Evolutionary conservation across 768 basidiomycete species (phyloP), one percentile per base, ranked within the genome.

Genomic region (Lactarius tabidus): DNA sequence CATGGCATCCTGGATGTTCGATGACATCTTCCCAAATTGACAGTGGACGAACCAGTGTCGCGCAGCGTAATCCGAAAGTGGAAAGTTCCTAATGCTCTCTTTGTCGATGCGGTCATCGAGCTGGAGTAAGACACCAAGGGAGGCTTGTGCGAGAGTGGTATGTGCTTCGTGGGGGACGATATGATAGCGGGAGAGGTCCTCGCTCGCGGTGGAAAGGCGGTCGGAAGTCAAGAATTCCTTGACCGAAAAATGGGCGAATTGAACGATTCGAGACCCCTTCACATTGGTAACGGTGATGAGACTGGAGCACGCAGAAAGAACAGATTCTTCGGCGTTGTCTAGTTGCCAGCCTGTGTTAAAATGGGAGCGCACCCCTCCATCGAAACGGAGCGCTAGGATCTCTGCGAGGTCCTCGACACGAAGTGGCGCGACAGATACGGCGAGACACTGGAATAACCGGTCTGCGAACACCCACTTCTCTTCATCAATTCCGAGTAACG

Each of bases 221-320:
- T 33, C 18, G 0, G 59, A 60, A 2, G 51, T 60, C 26, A 60
- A 18, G 36, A 60, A 60, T 15, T 60, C 59, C 53, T 54, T 54
- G 53, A 54, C 53, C 6, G 53, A 54, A 31, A 54, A 31, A 20
- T 55, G 53, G 29, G 53, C 6, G 12, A 55, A 55, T 17, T 55
- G 53, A 33, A 35, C 18, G 20, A 26, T 48, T 26, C 45, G 33
- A 17, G 59, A 53, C 7, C 36, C 60, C 1, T 38, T 20, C 5
- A 52, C 48, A 26, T 53, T 35, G 60, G 52, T n/a, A 23, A 60
- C 12, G 28, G 60, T 26, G 10, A 60, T 28, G 23, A 60, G 33
- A 53, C 60, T 60, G 26, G 45, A 48, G 23, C 60, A 60, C 12
- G 60, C 51, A 1, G 60, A 53, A 48, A 48, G 45, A 14, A 48